A percentile compares a stretch with the other conserved stretches of the same genome.
phyloP scores from a whole-genome alignment of 2,329 filamentous ascomycete genomes.

The Fusarium sp. region DNA sequence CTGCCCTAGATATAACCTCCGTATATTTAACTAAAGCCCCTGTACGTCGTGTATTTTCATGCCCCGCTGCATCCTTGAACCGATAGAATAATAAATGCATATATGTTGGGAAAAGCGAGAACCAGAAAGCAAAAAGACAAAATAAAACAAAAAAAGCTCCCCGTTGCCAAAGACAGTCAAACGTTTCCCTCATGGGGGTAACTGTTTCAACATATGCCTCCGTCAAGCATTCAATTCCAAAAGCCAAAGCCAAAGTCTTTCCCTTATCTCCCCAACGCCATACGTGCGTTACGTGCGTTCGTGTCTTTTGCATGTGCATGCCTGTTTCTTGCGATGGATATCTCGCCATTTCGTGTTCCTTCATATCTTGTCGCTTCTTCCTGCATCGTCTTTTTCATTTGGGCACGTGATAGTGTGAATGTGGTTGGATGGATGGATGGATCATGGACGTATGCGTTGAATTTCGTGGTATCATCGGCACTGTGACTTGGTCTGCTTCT shows the following conservation, averaged over 20 bases:
- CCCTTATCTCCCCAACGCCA: constrained; percentile 51
- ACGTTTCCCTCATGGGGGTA: constrained; percentile 9
- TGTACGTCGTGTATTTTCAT: constrained; percentile 47
- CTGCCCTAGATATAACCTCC: too few relatives aligned
- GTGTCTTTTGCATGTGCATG: constrained; percentile 37
- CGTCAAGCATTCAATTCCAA: constrained; percentile 31
- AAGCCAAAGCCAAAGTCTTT: constrained; percentile 26
- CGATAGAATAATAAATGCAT: constrained; percentile 30
- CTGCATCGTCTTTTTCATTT: constrained; percentile 34
- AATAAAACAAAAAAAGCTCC: constrained; percentile 17
- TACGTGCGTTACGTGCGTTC: constrained; percentile 47
- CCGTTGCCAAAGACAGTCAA: constrained; percentile 23
- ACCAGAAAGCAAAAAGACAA: constrained; percentile 5
- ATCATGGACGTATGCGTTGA: constrained; percentile 45
- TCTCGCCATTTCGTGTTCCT: constrained; percentile 17
- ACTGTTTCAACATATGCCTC: constrained; percentile 13
- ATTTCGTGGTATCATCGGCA: constrained; percentile 56
- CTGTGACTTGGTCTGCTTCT: constrained; percentile 43
- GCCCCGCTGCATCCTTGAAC: constrained; percentile 41
- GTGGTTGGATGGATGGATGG: constrained; percentile 27
- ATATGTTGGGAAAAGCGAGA: constrained; percentile 35
- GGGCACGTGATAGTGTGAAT: constrained; percentile 31
- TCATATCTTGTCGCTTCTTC: constrained; percentile 28
- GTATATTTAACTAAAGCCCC: constrained; percentile 17
- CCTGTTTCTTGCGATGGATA: constrained; percentile 23